These are phyloP conservation scores for Crithidia sp. DNA, from an alignment of 208 protist species.

Conservation along the genomic window DNA sequence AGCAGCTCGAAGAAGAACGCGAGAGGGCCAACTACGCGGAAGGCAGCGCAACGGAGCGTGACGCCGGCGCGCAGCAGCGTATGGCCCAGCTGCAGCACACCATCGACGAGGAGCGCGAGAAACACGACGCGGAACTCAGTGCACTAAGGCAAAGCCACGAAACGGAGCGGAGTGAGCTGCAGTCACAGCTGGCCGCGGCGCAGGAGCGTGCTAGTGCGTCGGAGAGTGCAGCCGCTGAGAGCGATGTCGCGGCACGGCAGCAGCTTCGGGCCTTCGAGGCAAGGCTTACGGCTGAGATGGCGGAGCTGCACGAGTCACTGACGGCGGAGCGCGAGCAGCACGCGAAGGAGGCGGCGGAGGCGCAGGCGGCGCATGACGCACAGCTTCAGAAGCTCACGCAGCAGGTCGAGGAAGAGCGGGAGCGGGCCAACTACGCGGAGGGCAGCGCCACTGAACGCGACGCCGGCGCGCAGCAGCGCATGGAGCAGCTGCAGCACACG, in stretches of 20 bases:
- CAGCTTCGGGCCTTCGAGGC: background rate
- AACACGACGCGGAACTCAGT: conserved; percentile 10
- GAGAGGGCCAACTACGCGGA: conserved; percentile 16
- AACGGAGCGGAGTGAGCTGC: background rate
- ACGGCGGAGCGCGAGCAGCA: conserved; percentile 14
- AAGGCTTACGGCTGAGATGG: background rate
- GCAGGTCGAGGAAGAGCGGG: conserved; percentile 22
- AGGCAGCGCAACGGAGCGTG: conserved; percentile 7
- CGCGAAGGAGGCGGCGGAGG: background rate
- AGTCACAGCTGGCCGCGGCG: background rate
- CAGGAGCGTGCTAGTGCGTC: background rate
- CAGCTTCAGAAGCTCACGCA: conserved; percentile 23
- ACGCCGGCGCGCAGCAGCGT: conserved; percentile 3
- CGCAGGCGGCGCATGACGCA: background rate
- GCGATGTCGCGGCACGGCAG: background rate
- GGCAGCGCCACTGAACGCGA: conserved; percentile 18
- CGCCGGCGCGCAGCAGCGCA: conserved; percentile 14
- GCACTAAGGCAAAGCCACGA: conserved; percentile 8
- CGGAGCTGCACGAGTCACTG: background rate
- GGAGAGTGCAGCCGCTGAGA: background rate
- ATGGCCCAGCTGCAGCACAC: conserved; percentile 7
- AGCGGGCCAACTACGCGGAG: conserved; percentile 18
- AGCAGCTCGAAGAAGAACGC: conserved; percentile 23
- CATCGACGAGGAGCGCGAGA: background rate
- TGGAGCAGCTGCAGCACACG: conserved; percentile 12